Evolutionary conservation across 225 moss, liverwort and hornwort species (phyloP).

Genomic region (Lunularia cruciata): DNA sequence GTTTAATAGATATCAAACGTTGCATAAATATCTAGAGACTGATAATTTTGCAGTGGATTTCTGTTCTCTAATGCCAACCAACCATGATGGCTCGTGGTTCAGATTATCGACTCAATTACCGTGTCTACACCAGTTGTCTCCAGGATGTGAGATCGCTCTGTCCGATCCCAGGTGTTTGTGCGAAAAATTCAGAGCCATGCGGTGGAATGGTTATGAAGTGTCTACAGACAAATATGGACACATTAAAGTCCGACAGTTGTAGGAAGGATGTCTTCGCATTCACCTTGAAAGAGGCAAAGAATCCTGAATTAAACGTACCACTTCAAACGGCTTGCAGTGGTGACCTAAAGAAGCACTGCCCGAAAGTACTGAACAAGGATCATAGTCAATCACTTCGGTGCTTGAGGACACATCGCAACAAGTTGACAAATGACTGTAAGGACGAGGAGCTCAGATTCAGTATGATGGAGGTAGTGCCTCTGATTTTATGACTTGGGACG

Average conservation of each 20-base stretch:
- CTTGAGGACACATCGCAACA: conserved; percentile 29
- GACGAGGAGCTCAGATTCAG: conserved; percentile 50
- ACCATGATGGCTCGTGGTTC: conserved; percentile 11
- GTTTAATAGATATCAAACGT: not conserved
- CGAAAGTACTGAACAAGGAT: conserved; percentile 24
- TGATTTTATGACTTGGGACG: no score
- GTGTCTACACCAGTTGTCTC: conserved; percentile 36
- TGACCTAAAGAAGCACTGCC: conserved; percentile 32
- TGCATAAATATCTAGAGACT: no score
- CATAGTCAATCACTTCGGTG: conserved; percentile 39
- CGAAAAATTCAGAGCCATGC: conserved; percentile 34
- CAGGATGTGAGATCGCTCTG: conserved; percentile 32
- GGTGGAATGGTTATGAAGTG: conserved; percentile 47
- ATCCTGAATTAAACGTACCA: conserved; percentile 40
- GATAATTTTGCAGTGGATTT: no score
- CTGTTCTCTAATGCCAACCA: no score
- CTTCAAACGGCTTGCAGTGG: conserved; percentile 42
- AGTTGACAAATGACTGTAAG: conserved; percentile 37
- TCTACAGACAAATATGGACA: conserved; percentile 37
- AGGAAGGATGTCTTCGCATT: conserved; percentile 40
- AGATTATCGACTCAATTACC: conserved; percentile 53
- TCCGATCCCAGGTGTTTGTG: conserved; percentile 8
- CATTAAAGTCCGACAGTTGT: conserved; percentile 34
- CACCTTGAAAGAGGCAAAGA: conserved; percentile 44
- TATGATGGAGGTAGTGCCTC: conserved; percentile 49